A percentile compares a stretch with the other conserved stretches of the same genome.
Evolutionary conservation across 108 stramenopile genomes (phyloP).

Genomic region (Conticribra guillardii): DNA sequence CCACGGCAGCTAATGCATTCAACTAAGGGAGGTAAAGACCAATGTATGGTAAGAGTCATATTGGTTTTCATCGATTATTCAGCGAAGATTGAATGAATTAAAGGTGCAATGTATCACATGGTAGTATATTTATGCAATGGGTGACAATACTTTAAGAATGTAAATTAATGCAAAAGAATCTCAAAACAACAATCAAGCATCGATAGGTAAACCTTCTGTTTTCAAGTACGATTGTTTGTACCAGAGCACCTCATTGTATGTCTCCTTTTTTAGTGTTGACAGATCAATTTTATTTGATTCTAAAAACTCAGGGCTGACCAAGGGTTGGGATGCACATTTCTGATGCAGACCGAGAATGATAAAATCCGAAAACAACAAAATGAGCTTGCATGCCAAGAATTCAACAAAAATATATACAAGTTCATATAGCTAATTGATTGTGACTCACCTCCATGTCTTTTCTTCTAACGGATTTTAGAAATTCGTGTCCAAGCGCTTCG

Average conservation of each 20-base stretch:
- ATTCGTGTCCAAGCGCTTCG: conserved; percentile 93
- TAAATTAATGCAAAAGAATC: too few species aligned
- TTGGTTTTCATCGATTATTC: too few species aligned
- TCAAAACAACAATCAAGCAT: too few species aligned
- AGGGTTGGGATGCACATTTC: conserved; percentile 42
- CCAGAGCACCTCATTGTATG: conserved; percentile 82
- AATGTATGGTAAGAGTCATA: too few species aligned
- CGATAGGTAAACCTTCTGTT: too few species aligned
- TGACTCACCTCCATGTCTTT: conserved; percentile 67
- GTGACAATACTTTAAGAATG: too few species aligned
- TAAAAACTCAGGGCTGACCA: conserved; percentile 76
- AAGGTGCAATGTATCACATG: too few species aligned
- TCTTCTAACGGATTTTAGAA: conserved; percentile 76
- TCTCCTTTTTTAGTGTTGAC: conserved; percentile 65
- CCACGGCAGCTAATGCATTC: too few species aligned
- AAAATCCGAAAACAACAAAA: background rate
- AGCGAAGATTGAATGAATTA: too few species aligned
- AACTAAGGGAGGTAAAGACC: too few species aligned
- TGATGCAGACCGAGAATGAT: too few species aligned
- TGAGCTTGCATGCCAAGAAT: background rate
- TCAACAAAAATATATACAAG: background rate
- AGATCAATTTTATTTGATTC: conserved; percentile 71
- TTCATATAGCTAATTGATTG: background rate
- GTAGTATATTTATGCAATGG: too few species aligned
- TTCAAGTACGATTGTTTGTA: conserved; percentile 50